Evolutionary conservation across 2,329 filamentous ascomycete species (phyloP).

Genomic region (Septoria linicola): DNA sequence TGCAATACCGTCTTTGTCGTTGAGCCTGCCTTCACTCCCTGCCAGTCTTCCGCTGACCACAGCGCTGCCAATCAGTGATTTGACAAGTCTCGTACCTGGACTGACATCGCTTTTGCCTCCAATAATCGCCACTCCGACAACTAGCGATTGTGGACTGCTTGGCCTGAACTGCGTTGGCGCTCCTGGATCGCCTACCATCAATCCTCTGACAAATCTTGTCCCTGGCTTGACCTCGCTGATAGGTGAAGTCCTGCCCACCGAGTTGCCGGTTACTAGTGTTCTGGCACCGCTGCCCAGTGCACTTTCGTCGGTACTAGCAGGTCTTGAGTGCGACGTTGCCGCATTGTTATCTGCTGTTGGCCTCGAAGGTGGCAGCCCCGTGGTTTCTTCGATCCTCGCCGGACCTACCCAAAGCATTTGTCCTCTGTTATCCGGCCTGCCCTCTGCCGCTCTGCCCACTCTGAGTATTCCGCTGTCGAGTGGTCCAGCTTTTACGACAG

Average conservation of each 20-base stretch:
- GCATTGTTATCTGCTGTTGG: not conserved
- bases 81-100: not conserved
- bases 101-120: not conserved
- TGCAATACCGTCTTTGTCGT: conserved; percentile 10
- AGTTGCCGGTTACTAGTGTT: not conserved
- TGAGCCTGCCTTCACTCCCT: conserved; percentile 11
- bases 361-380: not conserved
- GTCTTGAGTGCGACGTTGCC: conserved; percentile 3
- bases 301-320: not conserved
- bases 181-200: conserved; percentile 1
- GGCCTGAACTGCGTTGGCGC: too few relatives aligned
- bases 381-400: conserved; percentile 7
- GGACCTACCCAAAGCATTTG: conserved; percentile 4
- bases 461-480: not conserved
- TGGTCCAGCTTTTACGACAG: too few relatives aligned
- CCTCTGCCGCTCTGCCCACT: not conserved
- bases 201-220: conserved; percentile 7
- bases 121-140: too few relatives aligned
- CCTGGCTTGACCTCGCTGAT: conserved; percentile 8
- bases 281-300: not conserved
- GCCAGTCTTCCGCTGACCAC: conserved; percentile 2
- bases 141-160: too few relatives aligned
- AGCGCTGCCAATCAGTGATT: not conserved
- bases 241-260: not conserved
- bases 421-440: not conserved